These are phyloP conservation scores for Thraustotheca clavata DNA, from an alignment of 352 stramenopile genomes.

Conservation along the genomic window DNA sequence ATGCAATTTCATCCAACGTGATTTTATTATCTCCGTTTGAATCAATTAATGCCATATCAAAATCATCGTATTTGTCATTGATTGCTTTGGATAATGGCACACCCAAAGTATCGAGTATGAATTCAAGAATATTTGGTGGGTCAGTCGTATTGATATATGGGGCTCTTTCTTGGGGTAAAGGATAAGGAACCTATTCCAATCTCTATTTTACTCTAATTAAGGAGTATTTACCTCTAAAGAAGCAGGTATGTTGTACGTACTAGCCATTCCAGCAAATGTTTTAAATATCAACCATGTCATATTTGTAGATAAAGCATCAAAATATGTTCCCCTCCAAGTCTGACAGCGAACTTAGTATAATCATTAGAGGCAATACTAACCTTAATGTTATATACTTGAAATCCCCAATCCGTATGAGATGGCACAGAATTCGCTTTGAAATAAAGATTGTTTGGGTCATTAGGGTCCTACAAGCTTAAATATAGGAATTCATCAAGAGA, in stretches of 20 bases:
- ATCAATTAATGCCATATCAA: constrained; percentile 64
- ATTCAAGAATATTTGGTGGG: constrained; percentile 33
- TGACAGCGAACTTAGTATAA: constrained; percentile 29
- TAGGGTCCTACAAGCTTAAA: constrained; percentile 48
- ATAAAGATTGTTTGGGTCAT: constrained; percentile 80
- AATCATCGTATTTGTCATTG: constrained; percentile 55
- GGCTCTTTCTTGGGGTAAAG: constrained; percentile 40
- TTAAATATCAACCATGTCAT: constrained; percentile 83
- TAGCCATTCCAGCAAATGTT: constrained; percentile 41
- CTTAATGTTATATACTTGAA: constrained; percentile 81
- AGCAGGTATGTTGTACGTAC: constrained; percentile 17
- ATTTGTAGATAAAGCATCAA: constrained; percentile 88
- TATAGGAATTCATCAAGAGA: background rate
- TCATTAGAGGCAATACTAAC: too few relatives aligned
- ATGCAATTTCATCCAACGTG: constrained; percentile 45
- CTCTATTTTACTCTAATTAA: background rate
- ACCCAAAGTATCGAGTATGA: constrained; percentile 54
- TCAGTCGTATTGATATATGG: constrained; percentile 40
- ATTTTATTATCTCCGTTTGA: constrained; percentile 58
- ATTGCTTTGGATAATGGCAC: constrained; percentile 50
- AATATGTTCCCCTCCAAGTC: constrained; percentile 93
- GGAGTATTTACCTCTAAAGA: constrained; percentile 36
- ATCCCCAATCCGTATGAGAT: constrained; percentile 62
- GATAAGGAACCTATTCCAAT: constrained; percentile 35
- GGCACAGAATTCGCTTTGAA: constrained; percentile 85